A percentile compares a stretch with the other conserved stretches of the same genome.
Conservation (phyloP, 2,329 filamentous ascomycete species). For the Catunica adiposa region DNA sequence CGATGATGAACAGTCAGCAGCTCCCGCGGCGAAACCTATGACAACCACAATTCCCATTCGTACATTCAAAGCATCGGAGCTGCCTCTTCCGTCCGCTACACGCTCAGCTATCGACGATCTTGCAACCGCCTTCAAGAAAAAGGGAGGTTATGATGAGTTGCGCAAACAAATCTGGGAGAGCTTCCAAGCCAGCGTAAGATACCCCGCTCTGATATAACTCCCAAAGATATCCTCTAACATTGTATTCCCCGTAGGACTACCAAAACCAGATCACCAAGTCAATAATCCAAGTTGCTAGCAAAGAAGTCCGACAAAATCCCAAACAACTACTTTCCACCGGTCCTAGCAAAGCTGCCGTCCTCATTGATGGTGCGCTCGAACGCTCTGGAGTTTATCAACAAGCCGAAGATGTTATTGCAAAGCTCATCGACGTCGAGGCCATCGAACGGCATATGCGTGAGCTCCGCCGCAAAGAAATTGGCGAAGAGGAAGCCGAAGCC, state of each 20-base stretch:
- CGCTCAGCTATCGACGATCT: constrained; percentile 57
- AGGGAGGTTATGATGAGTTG: constrained; percentile 64
- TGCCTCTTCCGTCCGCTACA: constrained; percentile 58
- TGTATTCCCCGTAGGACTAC: constrained; percentile 37
- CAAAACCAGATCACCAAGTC: constrained; percentile 49
- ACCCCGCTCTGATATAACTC: neutral
- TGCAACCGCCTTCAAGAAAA: constrained; percentile 72
- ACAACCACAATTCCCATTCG: constrained; percentile 16
- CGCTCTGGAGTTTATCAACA: constrained; percentile 59
- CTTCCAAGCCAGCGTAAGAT: constrained; percentile 48
- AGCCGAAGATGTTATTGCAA: constrained; percentile 49
- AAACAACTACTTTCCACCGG: constrained; percentile 55
- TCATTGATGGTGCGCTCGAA: constrained; percentile 65
- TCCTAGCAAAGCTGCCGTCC: constrained; percentile 53
- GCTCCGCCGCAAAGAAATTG: constrained; percentile 50
- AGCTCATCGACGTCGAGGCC: constrained; percentile 48
- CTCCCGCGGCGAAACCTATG: neutral
- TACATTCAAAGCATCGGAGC: constrained; percentile 57
- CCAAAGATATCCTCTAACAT: neutral
- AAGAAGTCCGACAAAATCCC: constrained; percentile 60
- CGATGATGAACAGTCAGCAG: neutral
- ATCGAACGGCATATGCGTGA: constrained; percentile 56
- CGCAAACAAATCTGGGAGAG: constrained; percentile 64
- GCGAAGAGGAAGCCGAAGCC: constrained; percentile 47
- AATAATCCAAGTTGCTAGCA: constrained; percentile 52